A percentile compares a stretch with the other conserved stretches of the same genome.
Evolutionary conservation across 1,139 yeast genomes (phyloP).

Genomic region (Scheffersomyces insectosa): DNA sequence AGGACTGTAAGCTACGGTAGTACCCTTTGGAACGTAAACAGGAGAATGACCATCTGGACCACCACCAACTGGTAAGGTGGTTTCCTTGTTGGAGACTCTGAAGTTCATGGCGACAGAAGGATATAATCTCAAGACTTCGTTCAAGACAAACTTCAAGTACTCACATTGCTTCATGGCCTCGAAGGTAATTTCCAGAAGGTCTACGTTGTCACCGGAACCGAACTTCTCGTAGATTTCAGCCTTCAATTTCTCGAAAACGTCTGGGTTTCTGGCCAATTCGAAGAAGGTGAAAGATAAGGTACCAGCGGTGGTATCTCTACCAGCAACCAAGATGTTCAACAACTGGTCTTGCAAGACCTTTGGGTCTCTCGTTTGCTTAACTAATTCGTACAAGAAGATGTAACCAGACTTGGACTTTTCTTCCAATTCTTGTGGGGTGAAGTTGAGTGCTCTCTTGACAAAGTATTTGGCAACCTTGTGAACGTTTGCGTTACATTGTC

Average conservation of each 20-base stretch:
- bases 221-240: constrained; percentile 34
- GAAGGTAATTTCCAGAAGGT: constrained; percentile 17
- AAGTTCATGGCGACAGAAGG: constrained; percentile 28
- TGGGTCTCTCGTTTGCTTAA: constrained; percentile 51
- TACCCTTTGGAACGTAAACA: constrained; percentile 22
- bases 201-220: constrained; percentile 27
- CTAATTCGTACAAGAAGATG: constrained; percentile 52
- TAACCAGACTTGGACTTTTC: constrained; percentile 39
- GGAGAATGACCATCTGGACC: constrained; percentile 21
- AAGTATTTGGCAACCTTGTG: constrained; percentile 34
- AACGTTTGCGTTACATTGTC: constrained; percentile 24
- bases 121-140: constrained; percentile 26
- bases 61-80: constrained; percentile 28
- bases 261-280: constrained; percentile 47
- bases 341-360: constrained; percentile 51
- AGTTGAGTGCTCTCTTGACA: constrained; percentile 19
- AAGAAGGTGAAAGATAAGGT: constrained; percentile 49
- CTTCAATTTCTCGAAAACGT: constrained; percentile 39
- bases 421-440: constrained; percentile 31
- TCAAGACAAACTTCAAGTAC: constrained; percentile 24
- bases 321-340: constrained; percentile 53
- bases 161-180: constrained; percentile 26
- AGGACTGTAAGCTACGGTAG: constrained; percentile 21
- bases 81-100: constrained; percentile 23
- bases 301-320: constrained; percentile 61